Base-by-base conservation (phyloP, 2,329 filamentous ascomycete genomes). In the Raffaelea deltoideospora region DNA sequence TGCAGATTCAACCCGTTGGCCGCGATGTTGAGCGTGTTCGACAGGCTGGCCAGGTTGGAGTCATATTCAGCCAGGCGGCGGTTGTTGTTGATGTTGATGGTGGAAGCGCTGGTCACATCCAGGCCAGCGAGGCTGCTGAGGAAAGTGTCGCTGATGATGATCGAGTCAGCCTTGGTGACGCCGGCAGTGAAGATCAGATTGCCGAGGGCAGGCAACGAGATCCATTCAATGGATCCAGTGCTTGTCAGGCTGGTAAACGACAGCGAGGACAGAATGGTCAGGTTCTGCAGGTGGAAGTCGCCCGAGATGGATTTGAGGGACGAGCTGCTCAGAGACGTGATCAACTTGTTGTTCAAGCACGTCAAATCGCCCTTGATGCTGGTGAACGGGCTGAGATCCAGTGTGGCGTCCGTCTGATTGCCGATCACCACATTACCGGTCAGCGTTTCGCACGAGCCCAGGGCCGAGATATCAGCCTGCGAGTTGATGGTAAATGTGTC, bases 41-140 rank as follows among this genome's bases (percentile, higher is more conserved):
- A 79, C 50, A 94, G 72, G 62, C 82, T 88, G 56, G 69, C 69
- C 41, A 96, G 69, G 54, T 80, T 72, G 58, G 86, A 82, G 53
- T 73, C 72, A 64, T 92, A 82, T 43, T 65, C 67, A 53, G 71
- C 73, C 49, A 98, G 69, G 54, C 79, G 78, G 43, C 64, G 64
- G 75, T 96, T 96, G 77, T 94, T 94, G 71, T 83, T 79, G 60
- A 98, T 79, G 57, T 82, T 67, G 55, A 98, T 72, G 47, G 64
- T 67, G 39, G 72, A 69, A 37, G 85, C 77, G n/a, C 69, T 68
- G 45, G 73, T 60, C 45, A 96, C 68, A 55, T 85, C 80, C 56
- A 98, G 81, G 53, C 85, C 86, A 47, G 78, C 67, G 41, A 98
- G 72, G 46, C 70, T 75, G 55, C 65, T 70, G 48, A 98, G 72